phyloP scores from a whole-genome alignment of 2,329 filamentous ascomycete species.

The Aureobasidium sp. region DNA sequence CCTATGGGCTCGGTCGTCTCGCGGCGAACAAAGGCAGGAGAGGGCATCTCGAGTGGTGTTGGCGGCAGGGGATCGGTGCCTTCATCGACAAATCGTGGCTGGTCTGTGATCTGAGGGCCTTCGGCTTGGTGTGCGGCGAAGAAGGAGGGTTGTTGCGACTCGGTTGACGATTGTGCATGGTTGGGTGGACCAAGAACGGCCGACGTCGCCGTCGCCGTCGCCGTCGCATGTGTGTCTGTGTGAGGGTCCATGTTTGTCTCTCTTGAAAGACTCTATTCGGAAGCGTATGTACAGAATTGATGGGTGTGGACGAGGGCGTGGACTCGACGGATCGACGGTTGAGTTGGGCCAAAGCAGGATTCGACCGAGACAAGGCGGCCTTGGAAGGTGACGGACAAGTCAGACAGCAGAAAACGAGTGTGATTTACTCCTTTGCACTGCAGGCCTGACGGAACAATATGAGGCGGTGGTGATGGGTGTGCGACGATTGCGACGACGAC shows the following conservation, averaged over 20 bases:
- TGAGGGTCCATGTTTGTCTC: background rate
- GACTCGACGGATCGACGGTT: background rate
- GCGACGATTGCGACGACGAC: constrained; percentile 1
- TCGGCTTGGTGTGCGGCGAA: background rate
- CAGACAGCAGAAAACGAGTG: constrained; percentile 1
- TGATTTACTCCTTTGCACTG: background rate
- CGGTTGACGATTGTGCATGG: background rate
- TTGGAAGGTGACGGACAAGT: background rate
- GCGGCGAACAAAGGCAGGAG: constrained; percentile 27
- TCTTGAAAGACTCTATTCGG: background rate
- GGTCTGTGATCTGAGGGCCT: background rate
- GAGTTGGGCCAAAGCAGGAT: background rate
- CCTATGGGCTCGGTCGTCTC: constrained; percentile 40
- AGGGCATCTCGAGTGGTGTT: constrained; percentile 15
- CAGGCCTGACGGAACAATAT: background rate
- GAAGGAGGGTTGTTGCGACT: background rate
- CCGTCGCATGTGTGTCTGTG: background rate
- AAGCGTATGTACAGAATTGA: background rate
- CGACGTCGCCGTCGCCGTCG: background rate
- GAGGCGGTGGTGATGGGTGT: background rate
- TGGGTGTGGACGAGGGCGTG: background rate
- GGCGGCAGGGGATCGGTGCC: constrained; percentile 9
- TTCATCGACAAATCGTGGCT: background rate
- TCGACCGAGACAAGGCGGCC: background rate
- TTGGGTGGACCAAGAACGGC: background rate